These are phyloP conservation scores for Penicillium soppii DNA, from an alignment of 495 filamentous ascomycete species.

Conservation along the genomic window DNA sequence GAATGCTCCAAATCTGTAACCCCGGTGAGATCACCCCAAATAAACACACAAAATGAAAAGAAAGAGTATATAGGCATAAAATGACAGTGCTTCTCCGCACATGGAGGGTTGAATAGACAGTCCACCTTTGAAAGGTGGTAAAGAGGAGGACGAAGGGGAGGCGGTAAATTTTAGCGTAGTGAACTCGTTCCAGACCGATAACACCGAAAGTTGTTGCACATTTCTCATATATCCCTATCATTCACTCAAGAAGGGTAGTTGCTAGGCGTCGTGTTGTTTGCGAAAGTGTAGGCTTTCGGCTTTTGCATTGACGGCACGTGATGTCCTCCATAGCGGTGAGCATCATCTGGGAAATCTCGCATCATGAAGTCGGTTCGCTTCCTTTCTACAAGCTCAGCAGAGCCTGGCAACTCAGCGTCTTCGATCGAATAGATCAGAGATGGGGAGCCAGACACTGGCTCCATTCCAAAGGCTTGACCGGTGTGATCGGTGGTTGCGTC, in stretches of 20 bases:
- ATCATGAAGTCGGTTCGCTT: constrained; percentile 44
- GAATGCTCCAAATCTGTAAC: constrained; percentile 31
- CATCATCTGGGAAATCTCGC: constrained; percentile 43
- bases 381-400: constrained; percentile 24
- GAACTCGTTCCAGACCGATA: constrained; percentile 24
- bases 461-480: constrained; percentile 24
- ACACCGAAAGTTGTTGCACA: constrained; percentile 19
- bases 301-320: constrained; percentile 38
- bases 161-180: constrained; percentile 18
- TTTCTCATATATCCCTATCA: constrained; percentile 26
- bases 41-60: constrained; percentile 21
- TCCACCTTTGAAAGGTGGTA: constrained; percentile 5
- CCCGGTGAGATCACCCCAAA: constrained; percentile 23
- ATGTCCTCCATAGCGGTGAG: constrained; percentile 37
- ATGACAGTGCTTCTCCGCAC: constrained; percentile 16
- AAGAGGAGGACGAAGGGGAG: constrained; percentile 2
- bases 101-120: constrained; percentile 12
- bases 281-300: constrained; percentile 45
- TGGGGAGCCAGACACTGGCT: constrained; percentile 32
- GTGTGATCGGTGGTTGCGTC: constrained; percentile 30
- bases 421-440: constrained; percentile 38
- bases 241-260: constrained; percentile 30
- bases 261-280: constrained; percentile 39
- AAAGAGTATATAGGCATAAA: constrained; percentile 19
- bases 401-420: constrained; percentile 32